These are phyloP conservation scores for Ambrosia hybrid DNA, from an alignment of 140 eudicot genomes.

Conservation along the genomic window DNA sequence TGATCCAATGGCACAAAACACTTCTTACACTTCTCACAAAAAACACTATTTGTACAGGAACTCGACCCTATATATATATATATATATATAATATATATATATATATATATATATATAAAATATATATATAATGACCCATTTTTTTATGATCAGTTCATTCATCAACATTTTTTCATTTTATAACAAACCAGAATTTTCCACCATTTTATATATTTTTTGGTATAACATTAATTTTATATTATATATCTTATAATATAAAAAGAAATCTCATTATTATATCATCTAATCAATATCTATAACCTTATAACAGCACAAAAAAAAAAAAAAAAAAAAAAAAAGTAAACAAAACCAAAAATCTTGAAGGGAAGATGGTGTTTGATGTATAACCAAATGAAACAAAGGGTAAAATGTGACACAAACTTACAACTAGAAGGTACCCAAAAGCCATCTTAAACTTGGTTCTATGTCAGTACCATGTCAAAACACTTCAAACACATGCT, in stretches of 20 bases:
- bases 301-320: neutral
- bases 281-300: neutral
- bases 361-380: neutral
- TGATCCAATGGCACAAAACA: no score
- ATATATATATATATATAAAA: no score
- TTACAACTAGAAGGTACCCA: constrained; percentile 15
- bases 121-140: no score
- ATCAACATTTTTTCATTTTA: neutral
- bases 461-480: constrained; percentile 2
- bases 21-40: no score
- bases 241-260: no score
- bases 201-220: neutral
- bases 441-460: neutral
- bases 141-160: no score
- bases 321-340: no score
- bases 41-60: no score
- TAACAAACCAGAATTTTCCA: neutral
- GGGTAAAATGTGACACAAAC: constrained; percentile 8
- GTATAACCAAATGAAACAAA: constrained; percentile 6
- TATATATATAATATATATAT: no score
- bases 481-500: neutral
- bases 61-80: no score
- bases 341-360: neutral
- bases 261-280: neutral
- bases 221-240: no score